Base-by-base conservation (phyloP, 768 basidiomycete genomes). In the Mycena chlorophos region DNA sequence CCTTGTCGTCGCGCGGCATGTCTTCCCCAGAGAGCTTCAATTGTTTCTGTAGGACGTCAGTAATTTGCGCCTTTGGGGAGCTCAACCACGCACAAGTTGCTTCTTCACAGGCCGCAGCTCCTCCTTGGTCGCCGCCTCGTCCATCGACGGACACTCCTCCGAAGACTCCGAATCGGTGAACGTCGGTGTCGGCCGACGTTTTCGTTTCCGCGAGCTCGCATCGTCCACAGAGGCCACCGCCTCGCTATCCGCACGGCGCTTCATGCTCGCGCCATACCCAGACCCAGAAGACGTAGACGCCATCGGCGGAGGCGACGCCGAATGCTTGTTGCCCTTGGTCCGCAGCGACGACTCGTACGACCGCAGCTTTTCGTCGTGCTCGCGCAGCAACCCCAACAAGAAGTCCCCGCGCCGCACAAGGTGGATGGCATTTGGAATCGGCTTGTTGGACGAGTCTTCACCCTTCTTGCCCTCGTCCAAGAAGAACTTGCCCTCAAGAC, bases 331-430 rank as follows among this genome's bases (percentile, higher is more conserved):
- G 58, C 84, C 84, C 71, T 83, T 86, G 64, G 75, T 85, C 65
- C 86, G 83, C 61, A 91, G 76, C 60, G 87, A 88, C 67, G 81
- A 86, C 77, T 92, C 90, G 67, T 91, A 91, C 69, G 89, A 89
- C 71, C 88, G 88, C 71, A 94, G 75, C 79, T 91, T 92, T 77
- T 94, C 93, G 66, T 91, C 87, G 72, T 93, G 86, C 71, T 95
- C 94, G 49, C 86, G 85, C 64, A 96, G 75, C 60, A 92, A 78
- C 55, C 89, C 77, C 58, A 94, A 77, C 56, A 98, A 82, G 73
- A 94, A 99, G 72, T 98, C 97, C 34, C 95, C 96, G 51, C 97
- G 84, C 49, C 97, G 89, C 38, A 98, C 96, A 46, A 99, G 88
- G 72, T 99, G 97, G 58, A 99, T 98, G 27, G 97, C 93, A 65